Evolutionary conservation across 2,329 filamentous ascomycete genomes (phyloP).

Genomic region (Elsinoe ampelina): DNA sequence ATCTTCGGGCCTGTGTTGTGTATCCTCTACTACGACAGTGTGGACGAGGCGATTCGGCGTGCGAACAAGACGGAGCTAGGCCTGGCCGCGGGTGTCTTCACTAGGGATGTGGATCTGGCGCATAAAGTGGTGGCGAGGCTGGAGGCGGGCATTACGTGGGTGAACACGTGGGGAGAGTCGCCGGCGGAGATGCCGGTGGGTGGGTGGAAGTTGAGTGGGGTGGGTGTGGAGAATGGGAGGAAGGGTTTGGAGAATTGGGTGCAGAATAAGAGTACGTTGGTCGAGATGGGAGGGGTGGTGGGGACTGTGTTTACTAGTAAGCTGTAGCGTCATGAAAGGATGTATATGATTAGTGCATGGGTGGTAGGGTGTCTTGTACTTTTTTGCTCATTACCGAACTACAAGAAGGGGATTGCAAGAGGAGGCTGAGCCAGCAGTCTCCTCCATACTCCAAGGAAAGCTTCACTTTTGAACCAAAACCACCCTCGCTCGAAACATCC

Average conservation of each 20-base stretch:
- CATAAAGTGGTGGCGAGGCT: constrained; percentile 62
- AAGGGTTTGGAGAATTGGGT: constrained; percentile 74
- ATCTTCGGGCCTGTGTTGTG: constrained; percentile 86
- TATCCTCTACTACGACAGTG: constrained; percentile 61
- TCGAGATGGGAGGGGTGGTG: constrained; percentile 66
- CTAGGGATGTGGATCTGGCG: constrained; percentile 61
- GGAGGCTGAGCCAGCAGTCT: not conserved
- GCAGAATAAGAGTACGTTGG: constrained; percentile 76
- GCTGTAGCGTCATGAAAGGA: constrained; percentile 17
- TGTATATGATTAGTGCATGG: not conserved
- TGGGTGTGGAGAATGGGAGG: constrained; percentile 79
- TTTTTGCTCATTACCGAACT: no score
- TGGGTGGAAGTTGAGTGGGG: constrained; percentile 82
- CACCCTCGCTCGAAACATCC: not conserved
- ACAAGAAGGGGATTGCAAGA: no score
- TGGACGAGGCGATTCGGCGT: constrained; percentile 60
- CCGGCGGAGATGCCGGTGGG: constrained; percentile 89
- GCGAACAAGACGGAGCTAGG: constrained; percentile 72
- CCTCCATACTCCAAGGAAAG: not conserved
- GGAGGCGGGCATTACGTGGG: constrained; percentile 81
- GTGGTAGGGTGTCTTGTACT: not conserved
- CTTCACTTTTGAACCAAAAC: no score
- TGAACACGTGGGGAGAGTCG: constrained; percentile 89
- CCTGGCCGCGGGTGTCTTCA: constrained; percentile 77
- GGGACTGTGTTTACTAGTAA: constrained; percentile 63